These are phyloP conservation scores for Kockiozyma suomiensis DNA, from an alignment of 805 yeast species.

Conservation along the genomic window DNA sequence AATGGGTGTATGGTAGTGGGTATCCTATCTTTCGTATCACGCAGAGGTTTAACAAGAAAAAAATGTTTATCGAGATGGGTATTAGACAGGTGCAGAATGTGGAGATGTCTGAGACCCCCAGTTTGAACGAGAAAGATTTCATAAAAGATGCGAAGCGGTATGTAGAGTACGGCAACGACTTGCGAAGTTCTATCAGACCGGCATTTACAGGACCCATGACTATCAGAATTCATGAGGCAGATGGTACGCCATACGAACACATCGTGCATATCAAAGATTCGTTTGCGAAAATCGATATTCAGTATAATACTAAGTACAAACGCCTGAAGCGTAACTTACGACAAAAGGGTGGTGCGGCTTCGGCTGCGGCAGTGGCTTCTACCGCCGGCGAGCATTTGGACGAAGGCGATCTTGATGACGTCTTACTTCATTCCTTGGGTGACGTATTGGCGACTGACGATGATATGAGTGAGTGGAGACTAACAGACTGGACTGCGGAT, in stretches of 20 bases:
- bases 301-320: slow-evolving; percentile 90
- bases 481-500: slow-evolving; percentile 68
- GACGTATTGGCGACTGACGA: slow-evolving; percentile 65
- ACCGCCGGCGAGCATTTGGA: slow-evolving; percentile 18
- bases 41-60: slow-evolving; percentile 88
- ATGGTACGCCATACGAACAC: slow-evolving; percentile 98
- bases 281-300: slow-evolving; percentile 85
- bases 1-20: slow-evolving; percentile 91
- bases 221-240: slow-evolving; percentile 94
- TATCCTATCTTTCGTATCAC: slow-evolving; percentile 86
- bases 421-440: slow-evolving; percentile 65
- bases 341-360: slow-evolving; percentile 42
- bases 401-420: slow-evolving; percentile 38
- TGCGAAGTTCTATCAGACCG: slow-evolving; percentile 36
- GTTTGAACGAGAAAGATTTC: slow-evolving; percentile 46
- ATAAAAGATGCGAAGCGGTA: slow-evolving; percentile 46
- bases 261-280: slow-evolving; percentile 88
- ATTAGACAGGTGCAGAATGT: slow-evolving; percentile 84
- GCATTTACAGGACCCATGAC: slow-evolving; percentile 94
- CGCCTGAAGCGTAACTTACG: slow-evolving; percentile 66
- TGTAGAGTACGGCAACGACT: slow-evolving; percentile 21
- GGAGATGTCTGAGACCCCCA: slow-evolving; percentile 49
- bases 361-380: slow-evolving; percentile 29
- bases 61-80: slow-evolving; percentile 92
- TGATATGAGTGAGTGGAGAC: slow-evolving; percentile 71